Conservation (phyloP, 2,329 filamentous ascomycete species). For the Drechslera avenae region DNA sequence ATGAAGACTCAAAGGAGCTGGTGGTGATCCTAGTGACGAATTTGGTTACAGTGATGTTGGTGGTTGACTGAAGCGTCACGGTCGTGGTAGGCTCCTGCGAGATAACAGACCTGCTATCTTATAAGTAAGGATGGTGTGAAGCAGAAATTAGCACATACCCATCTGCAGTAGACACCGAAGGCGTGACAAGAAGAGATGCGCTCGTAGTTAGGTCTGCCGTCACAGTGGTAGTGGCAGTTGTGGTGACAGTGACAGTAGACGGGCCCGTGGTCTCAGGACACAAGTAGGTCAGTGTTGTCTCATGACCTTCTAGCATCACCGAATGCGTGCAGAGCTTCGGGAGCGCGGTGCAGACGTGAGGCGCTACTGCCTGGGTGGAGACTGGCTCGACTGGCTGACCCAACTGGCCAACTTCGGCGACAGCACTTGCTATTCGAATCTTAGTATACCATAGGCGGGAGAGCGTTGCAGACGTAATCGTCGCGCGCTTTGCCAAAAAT, state of each 20-base stretch:
- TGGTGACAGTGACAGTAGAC: conserved; percentile 24
- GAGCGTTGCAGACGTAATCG: background rate
- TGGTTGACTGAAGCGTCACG: conserved; percentile 23
- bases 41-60: conserved; percentile 4
- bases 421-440: conserved; percentile 10
- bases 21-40: background rate
- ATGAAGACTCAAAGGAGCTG: background rate
- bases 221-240: conserved; percentile 21
- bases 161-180: background rate
- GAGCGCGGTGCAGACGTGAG: conserved; percentile 17
- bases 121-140: background rate
- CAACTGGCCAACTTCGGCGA: conserved; percentile 12
- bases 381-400: conserved; percentile 7
- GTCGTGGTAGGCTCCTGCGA: conserved; percentile 19
- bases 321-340: conserved; percentile 31
- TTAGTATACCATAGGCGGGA: background rate
- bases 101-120: background rate
- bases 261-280: conserved; percentile 21
- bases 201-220: background rate
- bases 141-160: background rate
- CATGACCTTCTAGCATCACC: conserved; percentile 19
- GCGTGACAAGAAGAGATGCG: background rate
- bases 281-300: conserved; percentile 31
- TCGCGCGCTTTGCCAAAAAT: background rate
- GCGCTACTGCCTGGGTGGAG: conserved; percentile 6